A percentile compares a stretch with the other conserved stretches of the same genome.
Evolutionary conservation across 345 rosid species (phyloP).

Genomic region (Eucalyptus sideroxylon): DNA sequence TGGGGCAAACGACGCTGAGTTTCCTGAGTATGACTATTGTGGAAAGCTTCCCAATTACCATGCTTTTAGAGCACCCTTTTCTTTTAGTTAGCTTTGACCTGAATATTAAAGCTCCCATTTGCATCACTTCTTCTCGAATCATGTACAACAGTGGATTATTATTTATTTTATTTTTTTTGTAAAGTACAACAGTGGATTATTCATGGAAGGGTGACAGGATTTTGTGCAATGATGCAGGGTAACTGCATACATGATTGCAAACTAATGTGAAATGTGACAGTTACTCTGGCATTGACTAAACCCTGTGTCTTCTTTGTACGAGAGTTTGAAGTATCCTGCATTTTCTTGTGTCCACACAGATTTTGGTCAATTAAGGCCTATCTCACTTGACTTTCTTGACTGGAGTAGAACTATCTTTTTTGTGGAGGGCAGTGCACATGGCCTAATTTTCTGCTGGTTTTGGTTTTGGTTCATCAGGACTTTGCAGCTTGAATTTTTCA

Average conservation of each 20-base stretch:
- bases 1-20: not conserved
- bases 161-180: no score
- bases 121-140: not conserved
- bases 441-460: not conserved
- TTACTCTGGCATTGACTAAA: not conserved
- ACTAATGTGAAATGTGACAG: not conserved
- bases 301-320: not conserved
- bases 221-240: not conserved
- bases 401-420: not conserved
- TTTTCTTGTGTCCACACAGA: not conserved
- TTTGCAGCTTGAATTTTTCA: conserved; percentile 30
- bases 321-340: not conserved
- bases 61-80: not conserved
- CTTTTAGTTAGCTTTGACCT: not conserved
- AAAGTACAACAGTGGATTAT: not conserved
- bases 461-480: conserved; percentile 15
- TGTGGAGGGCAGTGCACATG: not conserved
- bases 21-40: not conserved
- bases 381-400: not conserved
- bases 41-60: not conserved
- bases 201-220: not conserved
- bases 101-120: not conserved
- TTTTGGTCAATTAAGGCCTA: not conserved
- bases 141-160: not conserved
- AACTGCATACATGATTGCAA: not conserved